Conservation (phyloP, 805 yeast species). For the Candida suzukii region DNA sequence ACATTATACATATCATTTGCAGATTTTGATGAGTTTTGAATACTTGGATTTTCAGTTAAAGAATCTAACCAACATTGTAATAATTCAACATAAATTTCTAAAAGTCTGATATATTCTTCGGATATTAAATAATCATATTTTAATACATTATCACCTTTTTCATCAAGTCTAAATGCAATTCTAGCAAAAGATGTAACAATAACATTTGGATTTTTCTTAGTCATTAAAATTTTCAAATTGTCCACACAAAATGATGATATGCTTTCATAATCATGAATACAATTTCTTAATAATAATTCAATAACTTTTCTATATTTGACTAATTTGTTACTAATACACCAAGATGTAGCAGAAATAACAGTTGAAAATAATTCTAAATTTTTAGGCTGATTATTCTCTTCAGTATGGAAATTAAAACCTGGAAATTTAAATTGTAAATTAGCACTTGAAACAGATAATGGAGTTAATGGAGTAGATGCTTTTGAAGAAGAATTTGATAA, state of each 20-base stretch:
- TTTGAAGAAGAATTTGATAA: constrained; percentile 10
- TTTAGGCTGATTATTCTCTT: constrained; percentile 19
- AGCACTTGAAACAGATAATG: constrained; percentile 9
- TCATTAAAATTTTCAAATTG: constrained; percentile 60
- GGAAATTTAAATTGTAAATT: constrained; percentile 30
- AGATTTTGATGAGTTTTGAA: constrained; percentile 19
- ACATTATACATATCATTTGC: constrained; percentile 28
- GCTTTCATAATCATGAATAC: constrained; percentile 57
- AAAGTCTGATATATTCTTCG: constrained; percentile 47
- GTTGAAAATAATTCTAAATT: constrained; percentile 61
- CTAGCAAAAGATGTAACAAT: constrained; percentile 72
- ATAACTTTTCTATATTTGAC: constrained; percentile 57
- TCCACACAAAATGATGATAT: constrained; percentile 58
- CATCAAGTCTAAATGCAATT: constrained; percentile 71
- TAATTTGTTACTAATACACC: constrained; percentile 43
- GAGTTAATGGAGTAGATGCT: constrained; percentile 4
- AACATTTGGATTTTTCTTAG: constrained; percentile 60
- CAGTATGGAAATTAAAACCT: constrained; percentile 30
- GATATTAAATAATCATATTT: constrained; percentile 56
- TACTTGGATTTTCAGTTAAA: constrained; percentile 29
- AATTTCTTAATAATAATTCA: constrained; percentile 72
- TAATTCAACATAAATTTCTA: constrained; percentile 71
- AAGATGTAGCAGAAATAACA: constrained; percentile 66
- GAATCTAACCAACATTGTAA: constrained; percentile 77
- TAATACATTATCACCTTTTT: constrained; percentile 50